Base-by-base conservation (phyloP, 305 asterid species). In the Fraxinus dipetala region DNA sequence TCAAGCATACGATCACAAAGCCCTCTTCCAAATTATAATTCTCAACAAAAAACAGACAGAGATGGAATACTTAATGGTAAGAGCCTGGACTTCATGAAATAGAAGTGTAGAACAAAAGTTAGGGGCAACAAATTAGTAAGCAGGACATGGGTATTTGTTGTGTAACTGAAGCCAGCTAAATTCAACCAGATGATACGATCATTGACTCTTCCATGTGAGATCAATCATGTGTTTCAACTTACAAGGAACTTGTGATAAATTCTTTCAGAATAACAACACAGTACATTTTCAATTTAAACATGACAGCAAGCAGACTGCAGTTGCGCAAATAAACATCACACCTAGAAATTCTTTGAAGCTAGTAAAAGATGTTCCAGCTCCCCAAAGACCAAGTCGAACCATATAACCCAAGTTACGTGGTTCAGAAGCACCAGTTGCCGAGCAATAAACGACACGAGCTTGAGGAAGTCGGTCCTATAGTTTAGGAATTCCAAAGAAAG, bases 371-470 rank as follows among this genome's bases (percentile, higher is more conserved):
- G 99, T 96, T 89, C 98, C 99, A 38, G 88, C 86, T 88, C 99
- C 99, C 99, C 99, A 96, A 87, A 96, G 98, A 80, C 99, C 99
- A 85, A 96, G 98, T 84, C 99, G 98, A 82, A 94, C 95, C 99
- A 96, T 96, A 83, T 96, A 96, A 70, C 98, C 99, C 97, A 96
- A 86, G 84, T 96, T 96, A 54, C 99, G 96, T 35, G 99, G 99
- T 84, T 96, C 99, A 80, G 99, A 94, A 85, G 98, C 98, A 87
- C 99, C 99, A 86, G 99, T 96, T 81, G 99, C 99, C 35, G 99
- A 96, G 89, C 99, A 96, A 85, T 96, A 96, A 77, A 93, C 81
- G 67, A 96, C 91, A 72, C 98, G 99, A 86, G 98, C 97, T 87
- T 93, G 92, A 85, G 98, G 99, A 89, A 96, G 99, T 77, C 86